Evolutionary conservation across 257 asterid species (phyloP), one percentile per base, ranked within the genome.

Genomic region (Solanum bukasovii): DNA sequence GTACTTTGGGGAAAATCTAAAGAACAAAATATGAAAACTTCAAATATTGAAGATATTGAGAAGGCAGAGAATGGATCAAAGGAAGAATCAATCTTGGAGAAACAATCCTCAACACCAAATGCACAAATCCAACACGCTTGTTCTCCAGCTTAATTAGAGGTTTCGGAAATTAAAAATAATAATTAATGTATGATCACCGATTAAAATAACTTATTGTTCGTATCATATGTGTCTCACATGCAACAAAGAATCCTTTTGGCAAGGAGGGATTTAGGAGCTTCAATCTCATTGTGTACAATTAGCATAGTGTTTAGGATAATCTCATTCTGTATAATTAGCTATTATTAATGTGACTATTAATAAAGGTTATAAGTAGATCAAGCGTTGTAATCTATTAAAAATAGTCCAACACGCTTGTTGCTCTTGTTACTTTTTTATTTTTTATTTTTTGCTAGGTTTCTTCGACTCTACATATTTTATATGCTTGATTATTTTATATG

Each of bases 1-100:
- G 98, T 95, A 70, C 83, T 95, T 13, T 96, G 98, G 98, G 99
- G 98, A 74, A 95, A 96, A 93, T 91, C 86, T 1, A 92, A 88
- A 89, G 99, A 96, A 90, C 93, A 93, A 71, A 91, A 88, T 46
- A 88, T 85, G 44, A 92, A 84, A 73, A 85, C 79, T 63, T 84
- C 89, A 18, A 74, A 78, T 78, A 87, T 18, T 23, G 79, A 42
- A 85, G 94, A 93, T 85, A 87, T 21, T 73, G 95, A 94, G 87
- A 92, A 94, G 79, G 91, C 89, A 23, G 73, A 87, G 74, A 79
- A 71, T 87, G 90, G 44, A 84, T 63, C 85, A 37, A 90, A 70
- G 23, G 81, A 12, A 33, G 87, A 89, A 78, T 67, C 79, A n/a
- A 40, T 33, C 14, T 3, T 89, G 84, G 68, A 81, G 85, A 81